Conservation (phyloP, 441 rosid genomes). For the Adansonia gregorii region DNA sequence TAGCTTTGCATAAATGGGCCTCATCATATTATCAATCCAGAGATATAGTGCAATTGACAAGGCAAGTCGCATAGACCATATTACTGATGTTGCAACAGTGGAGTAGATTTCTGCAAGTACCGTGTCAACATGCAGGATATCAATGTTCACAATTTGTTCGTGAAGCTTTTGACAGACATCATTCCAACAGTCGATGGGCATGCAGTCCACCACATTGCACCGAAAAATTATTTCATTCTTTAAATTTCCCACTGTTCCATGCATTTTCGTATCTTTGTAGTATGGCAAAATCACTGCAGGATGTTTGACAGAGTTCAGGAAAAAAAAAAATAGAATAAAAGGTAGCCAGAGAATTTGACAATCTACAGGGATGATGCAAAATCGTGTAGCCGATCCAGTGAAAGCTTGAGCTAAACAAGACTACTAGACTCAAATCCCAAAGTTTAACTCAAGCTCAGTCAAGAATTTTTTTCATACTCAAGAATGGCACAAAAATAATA, state of each 20-base stretch:
- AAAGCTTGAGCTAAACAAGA: neutral
- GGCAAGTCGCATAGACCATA: slow-evolving; percentile 95
- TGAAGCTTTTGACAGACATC: slow-evolving; percentile 96
- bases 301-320: slow-evolving; percentile 1
- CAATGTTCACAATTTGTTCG: slow-evolving; percentile 82
- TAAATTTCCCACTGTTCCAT: slow-evolving; percentile 43
- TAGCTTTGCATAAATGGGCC: slow-evolving; percentile 90
- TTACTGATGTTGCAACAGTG: slow-evolving; percentile 79
- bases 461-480: neutral
- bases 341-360: neutral
- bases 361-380: slow-evolving; percentile 21
- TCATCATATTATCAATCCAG: slow-evolving; percentile 78
- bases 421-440: neutral
- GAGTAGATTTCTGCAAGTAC: slow-evolving; percentile 86
- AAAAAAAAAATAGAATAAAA: neutral
- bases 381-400: neutral
- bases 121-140: slow-evolving; percentile 71
- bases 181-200: slow-evolving; percentile 98
- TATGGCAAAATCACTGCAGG: slow-evolving; percentile 86
- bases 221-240: slow-evolving; percentile 69
- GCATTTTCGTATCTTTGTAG: slow-evolving; percentile 61
- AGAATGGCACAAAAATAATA: neutral
- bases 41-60: slow-evolving; percentile 69
- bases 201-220: slow-evolving; percentile 85
- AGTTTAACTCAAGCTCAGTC: neutral